Base-by-base conservation (phyloP, 257 asterid species). In the Penstemon newberryi region DNA sequence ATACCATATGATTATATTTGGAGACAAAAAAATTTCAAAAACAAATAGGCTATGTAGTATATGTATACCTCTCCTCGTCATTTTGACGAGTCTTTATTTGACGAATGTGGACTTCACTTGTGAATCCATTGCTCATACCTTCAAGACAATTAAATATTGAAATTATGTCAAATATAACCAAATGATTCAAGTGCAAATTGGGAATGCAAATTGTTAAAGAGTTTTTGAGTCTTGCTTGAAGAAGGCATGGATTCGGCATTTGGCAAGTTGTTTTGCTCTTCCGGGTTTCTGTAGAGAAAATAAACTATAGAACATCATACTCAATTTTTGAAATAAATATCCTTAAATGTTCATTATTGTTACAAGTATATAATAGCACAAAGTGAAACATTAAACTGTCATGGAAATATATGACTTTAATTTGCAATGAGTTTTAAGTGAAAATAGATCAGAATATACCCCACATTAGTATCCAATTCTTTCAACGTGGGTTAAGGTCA, bases 181-280 rank as follows among this genome's bases (percentile, higher is more conserved):
- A 57, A 10, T 39, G 57, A 43, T 7, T 18, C 44, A 25, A 9
- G 11, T 9, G 50, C 1, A 33, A 44, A 33, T 39, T 5, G 56
- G 13, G 15, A 55, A 43, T 33, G 36, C 18, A 38, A 49, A 73
- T 47, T 36, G n/a, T 42, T 11, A 63, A 46, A 51, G 37, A 37
- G 57, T 45, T 9, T 3, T 6, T 13, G 60, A 65, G 44, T 78
- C 78, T 78, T 78, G 70, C 78, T 78, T 73, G 76, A 56, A 63
- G 49, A 53, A 60, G 60, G 33, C 56, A 36, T 72, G 25, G 72
- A 58, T 63, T 64, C 70, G 49, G 70, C 65, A 49, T 60, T 57
- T 4, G 47, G 36, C 47, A 59, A 33, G 15, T 12, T 18, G 50
- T 53, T 41, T 42, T 25, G 33, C 2, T 25, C 67, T 15, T 65